Evolutionary conservation across 83 land plant species (phyloP), one percentile per base, ranked within the genome.

Genomic region (Diphasiastrum complanatum): DNA sequence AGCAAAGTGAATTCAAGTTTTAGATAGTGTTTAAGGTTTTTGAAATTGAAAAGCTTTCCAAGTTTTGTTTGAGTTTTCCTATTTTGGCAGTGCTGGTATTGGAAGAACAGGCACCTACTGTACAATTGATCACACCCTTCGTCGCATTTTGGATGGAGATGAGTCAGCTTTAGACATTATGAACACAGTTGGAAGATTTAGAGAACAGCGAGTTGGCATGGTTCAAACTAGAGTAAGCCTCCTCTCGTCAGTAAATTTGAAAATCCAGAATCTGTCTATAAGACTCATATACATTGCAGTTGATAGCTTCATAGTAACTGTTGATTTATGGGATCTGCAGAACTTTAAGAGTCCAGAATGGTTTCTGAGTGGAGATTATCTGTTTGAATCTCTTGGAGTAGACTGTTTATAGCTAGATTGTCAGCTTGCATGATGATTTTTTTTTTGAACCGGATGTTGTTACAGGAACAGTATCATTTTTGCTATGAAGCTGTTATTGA

Each of bases 21-120:
- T n/a, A n/a, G n/a, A n/a, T n/a, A n/a, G n/a, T n/a, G n/a, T n/a
- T n/a, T n/a, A n/a, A n/a, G n/a, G n/a, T n/a, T n/a, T n/a, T n/a
- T n/a, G n/a, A n/a, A n/a, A n/a, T n/a, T n/a, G 25, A 33, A 20
- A 5, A 30, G 23, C 33, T 61, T 18, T 26, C 1, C 48, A 33
- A 20, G 19, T 60, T 28, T 20, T 27, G 43, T 2, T 11, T 16
- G 31, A 18, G 12, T n/a, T n/a, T n/a, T n/a, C n/a, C n/a, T n/a
- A n/a, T n/a, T n/a, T n/a, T 45, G 37, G 32, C 88, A 92, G 98
- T 79, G 98, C 98, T 66, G 98, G 98, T 52, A 92, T 92, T 67
- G 98, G 98, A 25, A 73, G 96, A 70, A 92, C 95, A 25, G 96
- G 96, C 51, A 68, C 98, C 50, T 92, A 76, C 50, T 87, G 90